Percentiles rank a stretch among this genome's conserved stretches.
Conservation (phyloP, 1,139 yeast genomes). For the Yamadazyma siamensis region DNA sequence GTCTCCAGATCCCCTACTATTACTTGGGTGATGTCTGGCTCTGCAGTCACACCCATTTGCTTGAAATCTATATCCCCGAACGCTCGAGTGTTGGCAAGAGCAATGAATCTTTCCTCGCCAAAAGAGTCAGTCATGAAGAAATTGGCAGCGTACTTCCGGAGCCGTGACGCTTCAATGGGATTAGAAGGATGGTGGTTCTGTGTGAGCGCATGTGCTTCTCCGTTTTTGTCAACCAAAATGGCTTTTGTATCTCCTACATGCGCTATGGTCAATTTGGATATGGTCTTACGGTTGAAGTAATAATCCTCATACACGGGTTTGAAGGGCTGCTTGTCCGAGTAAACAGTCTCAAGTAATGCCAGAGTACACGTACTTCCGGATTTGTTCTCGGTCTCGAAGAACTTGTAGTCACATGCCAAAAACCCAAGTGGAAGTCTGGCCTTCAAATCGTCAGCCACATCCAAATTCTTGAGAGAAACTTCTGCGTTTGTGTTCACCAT, state of each 20-base stretch:
- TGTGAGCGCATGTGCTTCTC: slow-evolving; percentile 77
- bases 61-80: slow-evolving; percentile 87
- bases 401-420: slow-evolving; percentile 55
- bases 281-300: slow-evolving; percentile 70
- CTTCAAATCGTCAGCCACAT: slow-evolving; percentile 48
- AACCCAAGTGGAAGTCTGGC: slow-evolving; percentile 61
- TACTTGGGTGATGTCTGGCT: slow-evolving; percentile 78
- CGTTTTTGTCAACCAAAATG: slow-evolving; percentile 71
- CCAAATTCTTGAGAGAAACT: slow-evolving; percentile 16
- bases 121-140: slow-evolving; percentile 85
- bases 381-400: slow-evolving; percentile 30
- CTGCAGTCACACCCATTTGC: slow-evolving; percentile 82
- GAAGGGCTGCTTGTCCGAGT: slow-evolving; percentile 22
- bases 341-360: slow-evolving; percentile 59
- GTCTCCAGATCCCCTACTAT: slow-evolving; percentile 52
- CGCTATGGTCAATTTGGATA: slow-evolving; percentile 70
- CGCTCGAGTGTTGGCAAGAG: slow-evolving; percentile 86
- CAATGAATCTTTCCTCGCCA: slow-evolving; percentile 84
- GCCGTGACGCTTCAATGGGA: slow-evolving; percentile 69
- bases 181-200: slow-evolving; percentile 85
- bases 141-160: slow-evolving; percentile 67
- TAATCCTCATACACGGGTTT: slow-evolving; percentile 39
- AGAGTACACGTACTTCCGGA: slow-evolving; percentile 88
- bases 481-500: slow-evolving; percentile 32
- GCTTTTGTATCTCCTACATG: slow-evolving; percentile 97